Percentiles rank a stretch among this genome's conserved stretches.
Conservation (phyloP, 768 basidiomycete genomes). For the Holtermanniella nyarrowii region DNA sequence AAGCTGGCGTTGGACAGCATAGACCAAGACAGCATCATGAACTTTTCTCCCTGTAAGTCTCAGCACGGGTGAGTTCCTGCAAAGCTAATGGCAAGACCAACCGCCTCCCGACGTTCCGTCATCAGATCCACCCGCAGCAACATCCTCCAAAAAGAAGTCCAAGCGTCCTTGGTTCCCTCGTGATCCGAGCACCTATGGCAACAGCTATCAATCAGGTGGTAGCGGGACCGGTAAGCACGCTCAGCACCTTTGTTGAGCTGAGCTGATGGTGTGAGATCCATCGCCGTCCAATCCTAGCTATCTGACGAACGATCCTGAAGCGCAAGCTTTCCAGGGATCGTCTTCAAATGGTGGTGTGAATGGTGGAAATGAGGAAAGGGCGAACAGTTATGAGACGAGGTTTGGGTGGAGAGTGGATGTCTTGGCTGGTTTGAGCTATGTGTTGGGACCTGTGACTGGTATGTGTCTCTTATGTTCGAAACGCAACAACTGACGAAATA, state of each 20-base stretch:
- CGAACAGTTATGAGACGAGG: conserved; percentile 61
- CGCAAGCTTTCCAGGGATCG: not conserved
- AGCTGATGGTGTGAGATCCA: not conserved
- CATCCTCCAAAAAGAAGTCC: conserved; percentile 28
- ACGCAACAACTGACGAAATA: conserved; percentile 30
- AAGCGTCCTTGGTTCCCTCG: conserved; percentile 52
- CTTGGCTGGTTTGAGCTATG: conserved; percentile 55
- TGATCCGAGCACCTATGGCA: conserved; percentile 35
- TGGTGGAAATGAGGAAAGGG: conserved; percentile 45
- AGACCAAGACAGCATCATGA: no score
- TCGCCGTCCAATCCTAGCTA: not conserved
- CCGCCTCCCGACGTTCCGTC: conserved; percentile 38
- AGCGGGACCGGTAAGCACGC: conserved; percentile 43
- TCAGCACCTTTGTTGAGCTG: not conserved
- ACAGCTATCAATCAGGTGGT: conserved; percentile 63
- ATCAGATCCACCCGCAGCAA: conserved; percentile 28
- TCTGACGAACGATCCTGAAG: not conserved
- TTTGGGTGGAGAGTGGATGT: conserved; percentile 59
- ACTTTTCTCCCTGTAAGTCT: conserved; percentile 39
- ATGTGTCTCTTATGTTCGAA: conserved; percentile 21
- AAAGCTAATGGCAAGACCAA: conserved; percentile 25
- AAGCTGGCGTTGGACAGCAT: not conserved
- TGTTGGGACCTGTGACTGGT: conserved; percentile 67
- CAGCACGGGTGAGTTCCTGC: not conserved
- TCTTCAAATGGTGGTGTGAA: conserved; percentile 6